Evolutionary conservation across 805 yeast genomes (phyloP), one percentile per base, ranked within the genome.

Genomic region (Kregervanrija fluxuum): DNA sequence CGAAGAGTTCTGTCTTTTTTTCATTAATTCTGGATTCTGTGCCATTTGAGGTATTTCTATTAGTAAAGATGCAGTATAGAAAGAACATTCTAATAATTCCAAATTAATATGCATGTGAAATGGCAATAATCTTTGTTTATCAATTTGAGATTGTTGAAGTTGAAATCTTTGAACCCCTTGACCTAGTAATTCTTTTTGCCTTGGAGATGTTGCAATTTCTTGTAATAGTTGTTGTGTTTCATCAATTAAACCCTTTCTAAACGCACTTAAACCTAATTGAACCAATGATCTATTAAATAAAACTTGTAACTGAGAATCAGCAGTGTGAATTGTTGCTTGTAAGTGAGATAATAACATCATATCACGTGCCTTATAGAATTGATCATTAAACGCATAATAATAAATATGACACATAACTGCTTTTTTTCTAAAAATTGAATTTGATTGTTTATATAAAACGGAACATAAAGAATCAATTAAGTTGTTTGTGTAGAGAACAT

Each of bases 51-150:
- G 99, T 48, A 93, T 82, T 71, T 95, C 99, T 54, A 87, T 78
- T 61, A 93, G 76, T 67, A 93, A 71, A 30, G 95, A 86, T 47
- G 87, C 74, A 11, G 98, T 93, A 73, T 89, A 78, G 74, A 84
- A 91, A 40, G 87, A 95, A 62, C 95, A 85, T 69, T 93, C 99
- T 53, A 93, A 75, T 59, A 93, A 79, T 72, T 95, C 98, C 56
- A 91, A 73, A 68, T 93, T 93, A 66, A 93, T 91, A 69, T 93
- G 99, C 85, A 88, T 89, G 70, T 93, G 99, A 83, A 85, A 93
- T 47, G 99, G 99, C 62, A 93, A 74, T 63, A 89, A 77, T 62
- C 90, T 81, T 67, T 82, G 91, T 57, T 74, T 79, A 60, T 85
- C 95, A 37, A 34, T 41, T 33, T 38, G 45, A 32, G 49, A 74